A percentile compares a stretch with the other conserved stretches of the same genome.
Evolutionary conservation across 768 basidiomycete genomes (phyloP).

Genomic region (Leccinellum rugosiceps): DNA sequence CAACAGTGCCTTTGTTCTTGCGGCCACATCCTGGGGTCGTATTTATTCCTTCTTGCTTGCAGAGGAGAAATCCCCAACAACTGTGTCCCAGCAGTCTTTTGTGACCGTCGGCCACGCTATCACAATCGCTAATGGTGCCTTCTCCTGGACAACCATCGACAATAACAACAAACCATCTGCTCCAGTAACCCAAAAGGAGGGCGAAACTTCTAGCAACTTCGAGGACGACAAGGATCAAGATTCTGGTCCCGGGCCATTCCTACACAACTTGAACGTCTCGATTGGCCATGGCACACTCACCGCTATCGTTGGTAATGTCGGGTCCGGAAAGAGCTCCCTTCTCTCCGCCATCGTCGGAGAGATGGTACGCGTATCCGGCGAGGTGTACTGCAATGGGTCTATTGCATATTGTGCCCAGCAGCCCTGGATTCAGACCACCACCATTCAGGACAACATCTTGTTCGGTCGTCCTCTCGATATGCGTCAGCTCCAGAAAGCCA

Average conservation of each 20-base stretch:
- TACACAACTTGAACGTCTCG: constrained; percentile 20
- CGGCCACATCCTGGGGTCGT: constrained; percentile 27
- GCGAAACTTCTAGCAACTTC: constrained; percentile 7
- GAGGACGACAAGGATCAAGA: constrained; percentile 7
- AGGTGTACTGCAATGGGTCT: constrained; percentile 22
- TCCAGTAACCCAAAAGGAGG: neutral
- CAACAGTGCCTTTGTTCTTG: constrained; percentile 23
- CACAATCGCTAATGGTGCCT: constrained; percentile 18
- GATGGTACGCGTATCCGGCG: constrained; percentile 27
- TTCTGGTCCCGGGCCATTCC: constrained; percentile 12
- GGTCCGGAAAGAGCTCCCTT: constrained; percentile 29
- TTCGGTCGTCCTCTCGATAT: constrained; percentile 29
- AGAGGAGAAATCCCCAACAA: constrained; percentile 17
- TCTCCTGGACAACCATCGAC: constrained; percentile 25
- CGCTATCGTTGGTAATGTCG: constrained; percentile 26
- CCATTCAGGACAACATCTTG: constrained; percentile 31
- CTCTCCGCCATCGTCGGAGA: constrained; percentile 30
- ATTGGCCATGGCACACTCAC: constrained; percentile 24
- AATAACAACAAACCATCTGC: neutral
- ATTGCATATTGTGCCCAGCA: constrained; percentile 34
- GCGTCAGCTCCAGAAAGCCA: constrained; percentile 24
- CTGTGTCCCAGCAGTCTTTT: neutral
- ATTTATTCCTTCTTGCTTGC: constrained; percentile 29
- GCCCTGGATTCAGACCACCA: constrained; percentile 30
- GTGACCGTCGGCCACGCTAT: constrained; percentile 19